Evolutionary conservation across 2,329 filamentous ascomycete genomes (phyloP), one percentile per base, ranked within the genome.

Genomic region (Trichoderma sp.): DNA sequence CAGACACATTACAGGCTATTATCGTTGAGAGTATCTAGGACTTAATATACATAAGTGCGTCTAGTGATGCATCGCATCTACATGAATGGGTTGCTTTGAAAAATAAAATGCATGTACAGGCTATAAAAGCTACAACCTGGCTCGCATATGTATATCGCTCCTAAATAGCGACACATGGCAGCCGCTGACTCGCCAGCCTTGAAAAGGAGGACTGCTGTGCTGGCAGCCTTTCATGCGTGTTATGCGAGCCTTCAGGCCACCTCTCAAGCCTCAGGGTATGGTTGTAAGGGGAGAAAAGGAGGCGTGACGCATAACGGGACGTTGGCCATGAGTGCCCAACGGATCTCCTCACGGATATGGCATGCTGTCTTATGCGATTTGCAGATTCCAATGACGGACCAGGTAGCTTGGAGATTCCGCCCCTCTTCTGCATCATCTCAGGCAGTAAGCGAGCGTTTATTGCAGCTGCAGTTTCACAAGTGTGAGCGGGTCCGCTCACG

Each of bases 201-300:
- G 49, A 51, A 52, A 60, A 32, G 65, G 56, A 66, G 64, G 54
- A 55, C 54, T 66, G 64, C 64, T 66, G 59, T 55, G 64, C 64
- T 66, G 64, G 64, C 64, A 66, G 52, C 28, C n/a, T 16, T 66
- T 59, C 49, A 56, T 66, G 54, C 51, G 28, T 34, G 24, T 28
- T 54, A 28, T 21, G 52, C 30, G 26, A 21, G 16, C 49, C 7
- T 39, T 2, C 46, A 26, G 39, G 1, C n/a, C 32, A 61, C n/a
- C 11, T 24, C 30, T 66, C 52, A 52, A 28, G 13, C 16, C 46
- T 28, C 28, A n/a, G 3, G 16, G 21, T 21, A 54, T 10, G 13
- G 13, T 64, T 4, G 6, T 34, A 30, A 10, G 18, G 52, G 28
- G 24, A 26, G 26, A 32, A 65, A 34, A 56, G 28, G 63, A 28